Base-by-base conservation (phyloP, 768 basidiomycete species). In the Paxillus ammoniavirescens region DNA sequence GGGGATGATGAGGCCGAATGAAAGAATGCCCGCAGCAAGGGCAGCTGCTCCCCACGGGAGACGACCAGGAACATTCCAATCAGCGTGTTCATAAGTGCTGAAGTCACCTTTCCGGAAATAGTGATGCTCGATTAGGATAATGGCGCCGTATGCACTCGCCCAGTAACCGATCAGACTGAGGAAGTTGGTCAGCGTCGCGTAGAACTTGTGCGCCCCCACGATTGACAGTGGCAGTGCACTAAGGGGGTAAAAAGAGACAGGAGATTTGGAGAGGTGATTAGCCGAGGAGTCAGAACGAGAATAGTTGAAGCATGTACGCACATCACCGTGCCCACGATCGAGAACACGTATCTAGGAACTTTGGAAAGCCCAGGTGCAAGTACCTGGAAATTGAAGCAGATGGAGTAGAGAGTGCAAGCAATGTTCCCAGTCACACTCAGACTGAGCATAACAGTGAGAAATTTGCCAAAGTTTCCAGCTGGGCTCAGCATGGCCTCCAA, bases 401-500 rank as follows among this genome's bases (percentile, higher is more conserved):
- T 80, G 42, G 87, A 90, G 68, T 97, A 97, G 57, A 93, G 84
- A 6, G 89, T 87, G 2, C 86, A 82, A 1, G 90, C 88, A 43
- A 91, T 86, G 71, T 93, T 94, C 3, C 82, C 89, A 2, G 84
- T 83, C 12, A 91, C 83, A 53, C 84, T 85, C 30, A 94, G 71
- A n/a, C 86, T 82, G 57, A 93, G 75, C 50, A 93, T 64, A 26
- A 88, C 86, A 0, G 85, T 75, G 42, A 91, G 72, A 68, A 89
- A 82, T 58, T 87, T 87, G 1, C 87, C 83, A 67, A 89, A 89
- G 31, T 77, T 77, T 1, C 82, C 82, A 1, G 73, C 71, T 3
- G 88, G 90, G 15, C 72, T 70, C 6, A 90, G 74, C 61, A 88
- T 78, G 0, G 83, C 86, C 7, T 73, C 76, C 14, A 89, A 61